Conservation (phyloP, 2,329 filamentous ascomycete species). For the Didymella exigua region DNA sequence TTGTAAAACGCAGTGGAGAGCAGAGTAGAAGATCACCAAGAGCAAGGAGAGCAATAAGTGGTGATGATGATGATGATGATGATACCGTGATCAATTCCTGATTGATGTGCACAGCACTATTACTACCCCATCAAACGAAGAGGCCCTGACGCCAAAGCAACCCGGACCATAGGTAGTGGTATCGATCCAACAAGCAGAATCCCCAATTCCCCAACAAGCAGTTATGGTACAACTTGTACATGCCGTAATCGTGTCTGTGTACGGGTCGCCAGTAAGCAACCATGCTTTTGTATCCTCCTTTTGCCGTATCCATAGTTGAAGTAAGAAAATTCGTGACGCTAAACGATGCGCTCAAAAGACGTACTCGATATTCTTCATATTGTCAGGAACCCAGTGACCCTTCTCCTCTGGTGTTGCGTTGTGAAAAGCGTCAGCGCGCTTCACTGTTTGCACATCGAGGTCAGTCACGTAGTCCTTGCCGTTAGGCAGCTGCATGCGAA, state of each 20-base stretch:
- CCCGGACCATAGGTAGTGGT: slow-evolving; percentile 19
- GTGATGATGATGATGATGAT: too few relatives aligned
- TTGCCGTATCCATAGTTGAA: slow-evolving; percentile 5
- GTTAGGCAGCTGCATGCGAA: slow-evolving; percentile 73
- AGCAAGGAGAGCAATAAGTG: not conserved
- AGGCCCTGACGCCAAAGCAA: slow-evolving; percentile 10
- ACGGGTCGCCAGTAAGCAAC: slow-evolving; percentile 22
- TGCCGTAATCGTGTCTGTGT: slow-evolving; percentile 24
- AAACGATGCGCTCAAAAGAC: slow-evolving; percentile 6
- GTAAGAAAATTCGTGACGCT: slow-evolving; percentile 7
- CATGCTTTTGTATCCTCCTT: slow-evolving; percentile 18
- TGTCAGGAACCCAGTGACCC: slow-evolving; percentile 79
- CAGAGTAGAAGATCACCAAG: not conserved
- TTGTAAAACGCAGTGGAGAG: not conserved
- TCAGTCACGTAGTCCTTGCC: slow-evolving; percentile 87
- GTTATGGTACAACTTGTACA: slow-evolving; percentile 14
- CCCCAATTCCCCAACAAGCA: slow-evolving; percentile 2
- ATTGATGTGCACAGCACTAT: slow-evolving; percentile 17
- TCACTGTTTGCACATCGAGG: slow-evolving; percentile 86
- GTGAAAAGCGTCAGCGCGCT: slow-evolving; percentile 83
- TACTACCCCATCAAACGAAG: slow-evolving; percentile 2
- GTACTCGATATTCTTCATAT: slow-evolving; percentile 52
- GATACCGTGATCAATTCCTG: slow-evolving; percentile 2
- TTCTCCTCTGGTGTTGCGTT: slow-evolving; percentile 83
- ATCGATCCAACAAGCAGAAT: slow-evolving; percentile 16